Base-by-base conservation (phyloP, 176 grass and related monocot genomes). In the Thinopyrum elongatum region DNA sequence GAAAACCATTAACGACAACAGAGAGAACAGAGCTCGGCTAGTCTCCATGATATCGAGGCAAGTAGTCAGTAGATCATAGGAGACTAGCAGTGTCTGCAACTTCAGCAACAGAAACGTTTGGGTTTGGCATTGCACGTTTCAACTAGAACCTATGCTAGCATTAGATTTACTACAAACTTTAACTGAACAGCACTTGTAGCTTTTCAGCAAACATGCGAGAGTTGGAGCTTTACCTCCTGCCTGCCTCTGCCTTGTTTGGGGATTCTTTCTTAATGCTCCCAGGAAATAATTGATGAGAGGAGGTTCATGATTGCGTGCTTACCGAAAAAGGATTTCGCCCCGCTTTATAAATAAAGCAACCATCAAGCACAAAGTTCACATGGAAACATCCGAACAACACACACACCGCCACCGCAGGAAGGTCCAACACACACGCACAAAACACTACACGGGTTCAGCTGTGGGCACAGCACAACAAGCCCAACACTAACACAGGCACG, bases 241-340 rank as follows among this genome's bases (percentile, higher is more conserved):
- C 44, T 47, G 44, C 13, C 14, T 34, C 41, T 82, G 41, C 74
- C 53, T 75, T 76, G 22, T 59, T 22, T 21, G 16, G 46, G 47
- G 46, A 55, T 55, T 12, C 0, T 22, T 76, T 76, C 47, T 33
- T 76, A 76, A 55, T 33, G 74, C 3, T 46, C 31, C 30, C 21
- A 33, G 22, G 9, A 79, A 53, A 58, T 71, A 31, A 31, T 79
- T 51, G 10, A 79, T 49, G 10, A 79, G 31, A 69, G 33, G 70
- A 6, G n/a, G 17, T 57, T 31, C 25, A 71, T 46, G 65, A 60
- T 33, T 79, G 49, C 49, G 35, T 79, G 44, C 63, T 58, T 78
- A 76, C 74, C 74, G 69, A 69, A 85, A 76, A 85, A 62, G 30
- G n/a, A n/a, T n/a, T n/a, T n/a, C n/a, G n/a, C n/a, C n/a, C n/a